Evolutionary conservation across 371 early-diverging fungal species (phyloP), one percentile per base, ranked within the genome.

Genomic region (Dichotomocladium elegans): DNA sequence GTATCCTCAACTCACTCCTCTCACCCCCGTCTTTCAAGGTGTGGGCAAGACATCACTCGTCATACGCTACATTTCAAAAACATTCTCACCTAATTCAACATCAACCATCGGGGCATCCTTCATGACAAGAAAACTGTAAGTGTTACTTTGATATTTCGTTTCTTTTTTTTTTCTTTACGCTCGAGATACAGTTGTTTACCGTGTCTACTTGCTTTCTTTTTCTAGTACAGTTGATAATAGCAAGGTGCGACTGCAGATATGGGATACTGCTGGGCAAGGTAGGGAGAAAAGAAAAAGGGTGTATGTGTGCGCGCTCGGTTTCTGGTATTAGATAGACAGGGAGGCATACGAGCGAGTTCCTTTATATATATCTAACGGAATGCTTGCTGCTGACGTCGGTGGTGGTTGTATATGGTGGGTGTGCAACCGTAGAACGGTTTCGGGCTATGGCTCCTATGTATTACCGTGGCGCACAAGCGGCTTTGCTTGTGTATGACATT

Each of bases 51-150:
- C 90, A 15, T 90, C 90, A 47, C 77, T 90, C 45, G 88, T 88
- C n/a, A 79, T 83, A n/a, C 81, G 90, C 27, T 90, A 86, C 61
- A 83, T 90, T 45, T 80, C 83, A 58, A 87, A 80, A 54, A 87
- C 88, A 12, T 90, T 90, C 60, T 81, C 90, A 21, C 84, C 85
- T 53, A 85, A 87, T 59, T 86, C 84, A 41, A 82, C 88, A n/a
- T 87, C 88, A 19, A 90, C 90, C 34, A 87, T 90, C 57, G 90
- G 90, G 31, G 90, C 88, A 25, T 86, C 86, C n/a, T 90, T 90
- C 61, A 83, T 86, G 74, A 86, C 88, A 6, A 86, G 83, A 51
- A 87, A 87, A 63, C 73, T 84, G 85, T 83, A 79, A 58, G 78
- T 56, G 22, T 50, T 25, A 49, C 40, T 29, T 33, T 17, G 34